Evolutionary conservation across 1,284 basidiomycete species (phyloP), one percentile per base, ranked within the genome.

Genomic region (Pisolithus thermaeus): DNA sequence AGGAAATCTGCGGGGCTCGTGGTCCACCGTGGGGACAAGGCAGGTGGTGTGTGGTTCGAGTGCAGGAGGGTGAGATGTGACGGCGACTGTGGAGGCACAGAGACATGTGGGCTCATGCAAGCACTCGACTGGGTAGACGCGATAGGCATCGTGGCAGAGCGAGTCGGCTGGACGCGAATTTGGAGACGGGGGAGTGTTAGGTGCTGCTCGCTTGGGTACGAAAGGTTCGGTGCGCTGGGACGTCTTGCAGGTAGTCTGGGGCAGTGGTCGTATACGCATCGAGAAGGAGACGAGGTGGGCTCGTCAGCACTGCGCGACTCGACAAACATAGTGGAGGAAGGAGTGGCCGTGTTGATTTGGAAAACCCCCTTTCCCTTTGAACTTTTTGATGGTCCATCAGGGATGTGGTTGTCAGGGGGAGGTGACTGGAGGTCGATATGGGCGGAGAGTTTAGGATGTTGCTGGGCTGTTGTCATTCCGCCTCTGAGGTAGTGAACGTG

Each of bases 281-380:
- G 79, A 3, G 83, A 83, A 1, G 85, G 83, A 0, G 84, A 80
- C 3, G 84, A 83, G 0, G 83, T 59, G 84, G 82, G 38, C 83
- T 69, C 60, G 80, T 77, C 32, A 77, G 78, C 6, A 78, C 63
- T 43, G 67, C 64, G 7, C 69, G 30, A 36, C 61, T 84, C 79
- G 40, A 77, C 77, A 5, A 80, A 69, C 18, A 68, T 67, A 3
- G 77, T 74, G 18, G 74, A 75, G 25, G 74, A 66, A 6, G 78
- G 76, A 22, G 74, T 70, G 18, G 75, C 70, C 3, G 83, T 87
- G 60, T 88, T 79, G 18, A 87, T 75, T 59, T 84, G 82, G 64
- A 81, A 84, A 18, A 87, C 69, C 3, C 82, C 83, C 14, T 68
- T 73, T 27, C 63, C 66, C 51, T 73, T 76, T 54, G 60, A 70